Base-by-base conservation (phyloP, 2,329 filamentous ascomycete species). In the Botrytis fabae region DNA sequence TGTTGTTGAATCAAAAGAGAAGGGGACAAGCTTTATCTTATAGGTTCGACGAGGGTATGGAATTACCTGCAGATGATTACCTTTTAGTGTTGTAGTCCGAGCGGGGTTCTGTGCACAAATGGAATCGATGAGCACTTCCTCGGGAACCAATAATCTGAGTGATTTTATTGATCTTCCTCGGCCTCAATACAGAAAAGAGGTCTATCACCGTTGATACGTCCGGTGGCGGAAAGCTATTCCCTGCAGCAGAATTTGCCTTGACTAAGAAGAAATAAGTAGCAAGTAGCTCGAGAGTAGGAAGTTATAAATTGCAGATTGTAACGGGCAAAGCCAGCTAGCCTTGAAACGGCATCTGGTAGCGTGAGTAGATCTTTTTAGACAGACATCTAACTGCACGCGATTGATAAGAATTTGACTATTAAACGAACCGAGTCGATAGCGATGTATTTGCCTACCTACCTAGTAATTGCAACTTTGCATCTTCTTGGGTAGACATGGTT, bases 91-190 rank as follows among this genome's bases (percentile, higher is more conserved):
- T 54, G 20, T n/a, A 32, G 14, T 20, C 54, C 40, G 54, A 66
- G 48, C 70, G 62, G 62, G 32, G 38, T 46, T 68, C 28, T 60
- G 40, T 72, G 46, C 62, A 60, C 32, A 71, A 66, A 51, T 32
- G 60, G 70, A 22, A 60, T 68, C 62, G 62, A 60, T 59, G 61
- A 68, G 40, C 48, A 59, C 9, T 42, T 59, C 28, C 51, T 72
- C 62, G 70, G 62, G 48, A 71, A 44, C 61, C 70, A 71, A 68
- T 71, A 8, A 61, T 14, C 22, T 62, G 25, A 59, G 28, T 20
- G n/a, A 40, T 59, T n/a, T 38, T 38, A 57, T 65, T 42, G 46
- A 35, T 35, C 18, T 48, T 16, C 44, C 16, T 65, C 61, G 44
- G 48, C 7, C n/a, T 48, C 12, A 71, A 3, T 59, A 60, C 22